phyloP scores from a whole-genome alignment of 2,329 filamentous ascomycete species.

The Paecilomyces sp. region DNA sequence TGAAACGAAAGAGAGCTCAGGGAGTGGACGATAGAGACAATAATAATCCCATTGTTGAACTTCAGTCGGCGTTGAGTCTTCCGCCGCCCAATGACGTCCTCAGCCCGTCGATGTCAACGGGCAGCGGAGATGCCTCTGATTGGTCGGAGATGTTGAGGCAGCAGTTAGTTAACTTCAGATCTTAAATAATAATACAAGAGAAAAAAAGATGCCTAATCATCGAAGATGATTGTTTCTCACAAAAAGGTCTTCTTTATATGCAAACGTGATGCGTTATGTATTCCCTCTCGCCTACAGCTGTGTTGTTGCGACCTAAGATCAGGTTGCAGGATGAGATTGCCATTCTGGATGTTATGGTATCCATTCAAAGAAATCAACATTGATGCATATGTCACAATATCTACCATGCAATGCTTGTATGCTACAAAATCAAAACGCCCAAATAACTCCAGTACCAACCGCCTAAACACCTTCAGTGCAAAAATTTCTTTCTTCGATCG shows the following conservation, averaged over 20 bases:
- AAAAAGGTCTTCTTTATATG: neutral
- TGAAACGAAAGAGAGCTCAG: neutral
- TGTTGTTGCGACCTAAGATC: neutral
- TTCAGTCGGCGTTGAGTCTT: neutral
- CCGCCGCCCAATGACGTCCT: conserved; percentile 18
- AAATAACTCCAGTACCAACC: neutral
- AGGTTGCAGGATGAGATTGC: neutral
- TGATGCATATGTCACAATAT: neutral
- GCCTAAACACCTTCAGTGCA: neutral
- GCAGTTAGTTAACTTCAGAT: neutral
- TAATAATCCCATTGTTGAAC: neutral
- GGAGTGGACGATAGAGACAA: neutral
- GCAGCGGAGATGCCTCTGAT: neutral
- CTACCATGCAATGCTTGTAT: neutral
- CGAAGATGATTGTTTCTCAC: neutral
- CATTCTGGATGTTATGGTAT: neutral
- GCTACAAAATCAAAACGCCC: neutral
- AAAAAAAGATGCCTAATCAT: neutral
- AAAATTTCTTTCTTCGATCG: neutral
- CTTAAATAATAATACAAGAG: neutral
- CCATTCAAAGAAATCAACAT: neutral
- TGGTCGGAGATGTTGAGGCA: neutral
- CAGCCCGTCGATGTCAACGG: neutral
- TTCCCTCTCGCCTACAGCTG: neutral
- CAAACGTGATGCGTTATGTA: neutral